These are phyloP conservation scores for Fomitopsis betulina DNA, from an alignment of 1,284 basidiomycete genomes.

Conservation along the genomic window DNA sequence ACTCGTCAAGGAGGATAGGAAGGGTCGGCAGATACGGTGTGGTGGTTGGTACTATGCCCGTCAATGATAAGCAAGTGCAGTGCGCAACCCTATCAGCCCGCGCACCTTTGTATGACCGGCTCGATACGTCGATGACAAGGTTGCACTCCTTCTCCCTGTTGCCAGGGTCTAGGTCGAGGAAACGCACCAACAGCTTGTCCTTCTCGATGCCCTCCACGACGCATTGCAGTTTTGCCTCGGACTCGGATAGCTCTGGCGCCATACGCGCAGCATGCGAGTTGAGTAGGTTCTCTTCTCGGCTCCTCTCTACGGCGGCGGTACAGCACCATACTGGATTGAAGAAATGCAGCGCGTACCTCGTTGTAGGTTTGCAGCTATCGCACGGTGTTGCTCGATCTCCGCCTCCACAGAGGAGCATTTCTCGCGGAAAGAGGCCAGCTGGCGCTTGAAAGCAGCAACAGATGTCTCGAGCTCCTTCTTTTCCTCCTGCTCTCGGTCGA, in stretches of 20 bases:
- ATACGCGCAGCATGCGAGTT: slow-evolving; percentile 52
- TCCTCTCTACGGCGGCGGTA: slow-evolving; percentile 46
- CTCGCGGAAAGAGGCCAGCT: slow-evolving; percentile 56
- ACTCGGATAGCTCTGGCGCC: slow-evolving; percentile 50
- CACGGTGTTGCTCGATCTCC: slow-evolving; percentile 67
- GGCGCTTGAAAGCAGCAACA: slow-evolving; percentile 56
- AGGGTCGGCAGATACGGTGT: slow-evolving; percentile 61
- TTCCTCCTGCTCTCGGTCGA: slow-evolving; percentile 68
- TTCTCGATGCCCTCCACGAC: slow-evolving; percentile 71
- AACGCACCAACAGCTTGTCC: slow-evolving; percentile 71
- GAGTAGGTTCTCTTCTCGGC: slow-evolving; percentile 61
- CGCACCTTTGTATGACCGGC: slow-evolving; percentile 61
- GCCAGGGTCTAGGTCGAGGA: slow-evolving; percentile 58
- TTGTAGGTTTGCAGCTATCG: slow-evolving; percentile 49
- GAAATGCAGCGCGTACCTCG: slow-evolving; percentile 43
- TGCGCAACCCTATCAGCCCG: neutral
- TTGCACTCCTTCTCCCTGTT: slow-evolving; percentile 61
- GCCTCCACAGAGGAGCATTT: slow-evolving; percentile 51
- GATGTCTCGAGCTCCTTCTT: slow-evolving; percentile 62
- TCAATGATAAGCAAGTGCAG: neutral
- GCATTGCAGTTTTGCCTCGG: slow-evolving; percentile 60
- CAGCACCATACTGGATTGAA: neutral
- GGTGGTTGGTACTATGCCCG: slow-evolving; percentile 54
- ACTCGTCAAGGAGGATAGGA: slow-evolving; percentile 55
- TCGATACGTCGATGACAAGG: slow-evolving; percentile 72